Conservation (phyloP, 495 filamentous ascomycete species). For the Aspergillus indologenus region DNA sequence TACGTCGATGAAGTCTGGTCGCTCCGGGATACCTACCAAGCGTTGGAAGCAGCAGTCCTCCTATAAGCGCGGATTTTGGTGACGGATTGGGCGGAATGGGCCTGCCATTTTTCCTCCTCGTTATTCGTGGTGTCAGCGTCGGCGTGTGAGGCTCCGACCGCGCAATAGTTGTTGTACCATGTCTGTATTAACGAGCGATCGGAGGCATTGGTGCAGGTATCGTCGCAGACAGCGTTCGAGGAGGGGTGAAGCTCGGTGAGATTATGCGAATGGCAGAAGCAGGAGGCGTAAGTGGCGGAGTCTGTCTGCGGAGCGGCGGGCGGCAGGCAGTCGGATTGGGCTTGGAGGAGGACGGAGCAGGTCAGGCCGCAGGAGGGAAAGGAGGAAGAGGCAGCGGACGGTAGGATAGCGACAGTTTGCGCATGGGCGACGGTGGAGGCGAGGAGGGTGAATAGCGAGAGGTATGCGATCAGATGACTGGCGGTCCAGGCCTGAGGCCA, state of each 20-base stretch:
- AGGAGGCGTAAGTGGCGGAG: conserved; percentile 44
- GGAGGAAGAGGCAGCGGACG: conserved; percentile 32
- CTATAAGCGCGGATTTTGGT: not conserved
- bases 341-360: conserved; percentile 44
- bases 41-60: not conserved
- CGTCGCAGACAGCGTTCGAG: conserved; percentile 32
- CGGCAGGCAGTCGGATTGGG: conserved; percentile 45
- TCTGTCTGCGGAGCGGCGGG: conserved; percentile 30
- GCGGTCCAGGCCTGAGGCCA: conserved; percentile 15
- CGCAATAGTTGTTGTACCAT: conserved; percentile 51
- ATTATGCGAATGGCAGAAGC: conserved; percentile 52
- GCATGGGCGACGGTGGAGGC: conserved; percentile 23
- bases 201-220: conserved; percentile 31
- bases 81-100: not conserved
- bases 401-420: conserved; percentile 26
- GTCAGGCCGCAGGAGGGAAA: conserved; percentile 51
- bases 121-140: conserved; percentile 12
- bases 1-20: not conserved
- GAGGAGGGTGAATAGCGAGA: conserved; percentile 13
- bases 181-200: conserved; percentile 40
- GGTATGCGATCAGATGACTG: conserved; percentile 11
- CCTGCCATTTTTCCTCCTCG: conserved; percentile 13
- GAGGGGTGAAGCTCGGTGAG: conserved; percentile 40
- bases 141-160: conserved; percentile 22
- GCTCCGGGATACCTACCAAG: conserved; percentile 23